These are phyloP conservation scores for Cynara cardunculus DNA, from an alignment of 129 eudicot species.

Conservation along the genomic window DNA sequence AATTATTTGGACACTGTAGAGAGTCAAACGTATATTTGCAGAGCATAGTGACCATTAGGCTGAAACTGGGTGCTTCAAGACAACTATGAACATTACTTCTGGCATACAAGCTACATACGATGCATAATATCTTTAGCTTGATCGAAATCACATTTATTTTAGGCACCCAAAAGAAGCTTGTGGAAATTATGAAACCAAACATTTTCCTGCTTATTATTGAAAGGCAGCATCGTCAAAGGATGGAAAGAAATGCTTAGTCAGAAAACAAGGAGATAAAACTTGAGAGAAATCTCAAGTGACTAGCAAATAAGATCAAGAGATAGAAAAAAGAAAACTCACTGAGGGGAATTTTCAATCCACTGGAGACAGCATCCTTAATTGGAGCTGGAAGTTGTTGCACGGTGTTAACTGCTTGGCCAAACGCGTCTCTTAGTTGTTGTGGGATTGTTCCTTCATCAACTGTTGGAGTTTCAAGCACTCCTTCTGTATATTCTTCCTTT, in stretches of 20 bases:
- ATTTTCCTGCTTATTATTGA: neutral
- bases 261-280: neutral
- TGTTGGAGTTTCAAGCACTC: constrained; percentile 64
- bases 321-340: constrained; percentile 51
- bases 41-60: too few relatives aligned
- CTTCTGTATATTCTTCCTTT: constrained; percentile 89
- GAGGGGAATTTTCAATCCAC: constrained; percentile 72
- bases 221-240: neutral
- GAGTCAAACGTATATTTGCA: neutral
- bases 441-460: constrained; percentile 72
- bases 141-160: neutral
- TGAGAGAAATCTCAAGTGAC: neutral
- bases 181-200: neutral
- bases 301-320: neutral
- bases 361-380: constrained; percentile 52
- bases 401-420: constrained; percentile 68
- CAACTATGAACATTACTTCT: neutral
- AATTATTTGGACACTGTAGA: neutral
- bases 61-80: too few relatives aligned
- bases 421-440: constrained; percentile 63
- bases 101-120: neutral
- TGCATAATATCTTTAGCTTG: neutral
- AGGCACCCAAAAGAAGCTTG: neutral
- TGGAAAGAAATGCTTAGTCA: neutral
- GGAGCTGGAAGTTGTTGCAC: constrained; percentile 85